Evolutionary conservation across 805 yeast genomes (phyloP).

Genomic region (Yarrowia sp.): DNA sequence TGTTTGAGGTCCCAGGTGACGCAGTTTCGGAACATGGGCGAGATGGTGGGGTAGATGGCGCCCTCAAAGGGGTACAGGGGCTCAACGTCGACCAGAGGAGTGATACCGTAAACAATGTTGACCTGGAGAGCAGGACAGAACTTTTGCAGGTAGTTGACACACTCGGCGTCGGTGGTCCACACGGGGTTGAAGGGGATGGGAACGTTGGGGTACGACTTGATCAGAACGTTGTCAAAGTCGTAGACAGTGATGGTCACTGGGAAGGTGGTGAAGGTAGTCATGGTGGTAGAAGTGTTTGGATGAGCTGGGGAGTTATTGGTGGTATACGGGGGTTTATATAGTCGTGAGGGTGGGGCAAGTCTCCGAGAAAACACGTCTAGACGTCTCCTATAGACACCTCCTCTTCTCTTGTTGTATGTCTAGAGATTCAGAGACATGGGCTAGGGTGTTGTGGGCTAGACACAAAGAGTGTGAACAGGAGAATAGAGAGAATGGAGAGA

Average conservation of each 20-base stretch:
- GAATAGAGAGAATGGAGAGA: too few relatives aligned
- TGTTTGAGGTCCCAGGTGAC: neutral
- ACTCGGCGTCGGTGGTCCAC: neutral
- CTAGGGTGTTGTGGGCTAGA: too few relatives aligned
- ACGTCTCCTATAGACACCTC: too few relatives aligned
- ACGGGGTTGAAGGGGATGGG: neutral
- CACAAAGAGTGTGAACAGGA: too few relatives aligned
- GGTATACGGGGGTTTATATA: too few relatives aligned
- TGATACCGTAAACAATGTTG: neutral
- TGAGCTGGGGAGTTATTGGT: too few relatives aligned
- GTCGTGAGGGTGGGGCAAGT: too few relatives aligned
- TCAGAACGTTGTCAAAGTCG: slow-evolving; percentile 1
- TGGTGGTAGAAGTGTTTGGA: neutral
- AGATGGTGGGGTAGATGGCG: neutral
- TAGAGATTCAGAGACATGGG: too few relatives aligned
- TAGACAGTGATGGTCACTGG: neutral
- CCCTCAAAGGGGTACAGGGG: neutral
- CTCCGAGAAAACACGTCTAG: too few relatives aligned
- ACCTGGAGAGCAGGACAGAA: neutral
- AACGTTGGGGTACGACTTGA: neutral
- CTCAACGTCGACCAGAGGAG: neutral
- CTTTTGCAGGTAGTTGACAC: neutral
- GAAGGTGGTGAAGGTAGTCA: slow-evolving; percentile 1
- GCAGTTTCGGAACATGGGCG: neutral
- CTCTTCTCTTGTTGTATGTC: too few relatives aligned